These are phyloP conservation scores for Cryoendolithus antarcticus DNA, from an alignment of 2,329 filamentous ascomycete genomes.

Conservation along the genomic window DNA sequence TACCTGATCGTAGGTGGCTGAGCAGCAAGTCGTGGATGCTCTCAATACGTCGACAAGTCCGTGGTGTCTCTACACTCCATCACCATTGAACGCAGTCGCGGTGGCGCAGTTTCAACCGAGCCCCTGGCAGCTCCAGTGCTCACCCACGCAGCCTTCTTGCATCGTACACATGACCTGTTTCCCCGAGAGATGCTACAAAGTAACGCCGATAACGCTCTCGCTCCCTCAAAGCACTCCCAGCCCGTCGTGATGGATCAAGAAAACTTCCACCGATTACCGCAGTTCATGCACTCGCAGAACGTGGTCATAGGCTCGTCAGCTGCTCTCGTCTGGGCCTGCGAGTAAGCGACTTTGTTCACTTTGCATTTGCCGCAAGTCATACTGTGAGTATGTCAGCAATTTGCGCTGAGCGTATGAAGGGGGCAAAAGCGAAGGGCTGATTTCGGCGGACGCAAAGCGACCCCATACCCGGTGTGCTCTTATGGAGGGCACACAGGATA, in stretches of 20 bases:
- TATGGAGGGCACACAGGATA: slow-evolving; percentile 7
- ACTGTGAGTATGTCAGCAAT: slow-evolving; percentile 47
- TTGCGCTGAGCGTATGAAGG: background rate
- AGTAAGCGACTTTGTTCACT: slow-evolving; percentile 89
- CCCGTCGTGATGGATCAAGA: slow-evolving; percentile 15
- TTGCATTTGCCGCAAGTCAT: slow-evolving; percentile 86
- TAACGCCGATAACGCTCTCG: no score
- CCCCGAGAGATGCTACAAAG: no score
- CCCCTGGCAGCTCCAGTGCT: no score
- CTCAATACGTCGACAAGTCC: no score
- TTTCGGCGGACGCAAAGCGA: slow-evolving; percentile 19
- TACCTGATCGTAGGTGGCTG: no score
- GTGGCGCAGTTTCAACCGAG: no score
- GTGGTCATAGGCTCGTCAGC: slow-evolving; percentile 76
- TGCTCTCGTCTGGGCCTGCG: slow-evolving; percentile 85
- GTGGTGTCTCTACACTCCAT: no score
- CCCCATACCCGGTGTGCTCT: slow-evolving; percentile 13
- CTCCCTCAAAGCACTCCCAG: no score
- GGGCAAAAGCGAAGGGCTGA: background rate
- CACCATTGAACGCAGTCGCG: no score
- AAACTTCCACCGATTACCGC: slow-evolving; percentile 40
- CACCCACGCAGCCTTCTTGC: no score
- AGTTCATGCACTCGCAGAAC: slow-evolving; percentile 42
- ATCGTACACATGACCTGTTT: no score
- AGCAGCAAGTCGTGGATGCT: no score